Conservation (phyloP, 192 early-diverging fungal species). For the Allomyces javanicus region DNA sequence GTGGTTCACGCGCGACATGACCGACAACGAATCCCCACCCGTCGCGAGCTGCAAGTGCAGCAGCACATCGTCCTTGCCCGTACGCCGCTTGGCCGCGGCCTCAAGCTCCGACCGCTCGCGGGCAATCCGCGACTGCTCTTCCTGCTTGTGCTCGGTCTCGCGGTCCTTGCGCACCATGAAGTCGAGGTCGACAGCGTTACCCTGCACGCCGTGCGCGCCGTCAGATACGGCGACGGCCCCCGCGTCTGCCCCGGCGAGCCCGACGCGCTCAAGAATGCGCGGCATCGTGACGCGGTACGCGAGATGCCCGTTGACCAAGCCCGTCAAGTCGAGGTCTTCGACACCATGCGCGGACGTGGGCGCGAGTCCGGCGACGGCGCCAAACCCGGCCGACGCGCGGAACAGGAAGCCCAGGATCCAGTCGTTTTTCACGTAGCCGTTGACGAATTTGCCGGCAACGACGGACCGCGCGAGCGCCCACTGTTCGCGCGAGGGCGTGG, state of each 20-base stretch:
- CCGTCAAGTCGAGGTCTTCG: conserved; percentile 66
- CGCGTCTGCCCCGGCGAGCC: conserved; percentile 20
- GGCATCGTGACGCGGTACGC: conserved; percentile 69
- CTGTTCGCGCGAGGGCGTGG: conserved; percentile 56
- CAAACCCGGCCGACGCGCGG: conserved; percentile 52
- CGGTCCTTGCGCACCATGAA: background rate
- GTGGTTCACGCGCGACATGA: background rate
- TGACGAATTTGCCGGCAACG: conserved; percentile 70
- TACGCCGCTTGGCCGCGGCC: background rate
- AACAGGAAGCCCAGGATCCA: conserved; percentile 85
- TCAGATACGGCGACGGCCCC: no score
- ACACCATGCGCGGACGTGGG: conserved; percentile 58
- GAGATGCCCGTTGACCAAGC: conserved; percentile 66
- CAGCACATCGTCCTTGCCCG: background rate
- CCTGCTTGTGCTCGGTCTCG: background rate
- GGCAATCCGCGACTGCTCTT: background rate
- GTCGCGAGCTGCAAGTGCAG: background rate
- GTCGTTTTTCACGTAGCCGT: conserved; percentile 74
- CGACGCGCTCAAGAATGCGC: conserved; percentile 54
- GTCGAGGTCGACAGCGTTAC: background rate
- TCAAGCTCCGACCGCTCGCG: background rate
- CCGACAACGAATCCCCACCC: background rate
- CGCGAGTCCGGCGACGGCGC: conserved; percentile 66
- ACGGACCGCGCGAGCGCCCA: conserved; percentile 62
- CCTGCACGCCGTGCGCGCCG: background rate